Evolutionary conservation across 257 asterid genomes (phyloP).

Genomic region (Coffea canephora): DNA sequence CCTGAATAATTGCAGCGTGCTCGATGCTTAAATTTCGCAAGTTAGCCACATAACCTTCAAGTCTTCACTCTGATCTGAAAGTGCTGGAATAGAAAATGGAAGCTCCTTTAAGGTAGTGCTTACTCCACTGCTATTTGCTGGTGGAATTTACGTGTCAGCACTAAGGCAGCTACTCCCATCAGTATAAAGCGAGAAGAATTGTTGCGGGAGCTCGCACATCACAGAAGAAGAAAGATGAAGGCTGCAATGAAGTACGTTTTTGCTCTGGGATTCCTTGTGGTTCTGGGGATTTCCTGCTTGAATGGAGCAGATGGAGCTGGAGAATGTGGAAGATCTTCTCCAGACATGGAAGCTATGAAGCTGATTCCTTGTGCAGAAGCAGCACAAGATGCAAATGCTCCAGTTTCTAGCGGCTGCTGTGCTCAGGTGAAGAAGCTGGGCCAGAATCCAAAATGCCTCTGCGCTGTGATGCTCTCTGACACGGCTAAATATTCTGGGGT

Average conservation of each 20-base stretch:
- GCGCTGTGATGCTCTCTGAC: constrained; percentile 71
- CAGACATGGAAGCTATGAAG: constrained; percentile 61
- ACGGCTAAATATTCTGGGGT: constrained; percentile 57
- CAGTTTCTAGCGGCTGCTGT: constrained; percentile 51
- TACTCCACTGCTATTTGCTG: constrained; percentile 26
- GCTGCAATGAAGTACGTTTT: constrained; percentile 25
- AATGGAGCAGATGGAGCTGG: constrained; percentile 45
- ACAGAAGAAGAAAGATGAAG: constrained; percentile 8
- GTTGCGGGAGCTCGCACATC: neutral
- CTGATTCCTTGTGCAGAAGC: constrained; percentile 66
- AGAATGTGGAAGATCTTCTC: constrained; percentile 56
- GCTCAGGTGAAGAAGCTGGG: constrained; percentile 49
- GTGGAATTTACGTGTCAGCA: constrained; percentile 34
- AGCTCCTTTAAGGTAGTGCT: constrained; percentile 25
- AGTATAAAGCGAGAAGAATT: constrained; percentile 26
- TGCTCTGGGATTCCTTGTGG: constrained; percentile 27
- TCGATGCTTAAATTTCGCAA: constrained; percentile 1
- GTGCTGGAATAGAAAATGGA: constrained; percentile 29
- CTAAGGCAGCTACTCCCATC: constrained; percentile 5
- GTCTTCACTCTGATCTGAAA: neutral
- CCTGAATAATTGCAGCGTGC: neutral
- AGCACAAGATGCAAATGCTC: constrained; percentile 40
- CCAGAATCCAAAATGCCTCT: constrained; percentile 57
- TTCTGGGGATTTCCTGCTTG: constrained; percentile 19
- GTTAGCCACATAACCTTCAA: neutral